Conservation (phyloP, 371 early-diverging fungal genomes). For the Actinomortierella wolfii region DNA sequence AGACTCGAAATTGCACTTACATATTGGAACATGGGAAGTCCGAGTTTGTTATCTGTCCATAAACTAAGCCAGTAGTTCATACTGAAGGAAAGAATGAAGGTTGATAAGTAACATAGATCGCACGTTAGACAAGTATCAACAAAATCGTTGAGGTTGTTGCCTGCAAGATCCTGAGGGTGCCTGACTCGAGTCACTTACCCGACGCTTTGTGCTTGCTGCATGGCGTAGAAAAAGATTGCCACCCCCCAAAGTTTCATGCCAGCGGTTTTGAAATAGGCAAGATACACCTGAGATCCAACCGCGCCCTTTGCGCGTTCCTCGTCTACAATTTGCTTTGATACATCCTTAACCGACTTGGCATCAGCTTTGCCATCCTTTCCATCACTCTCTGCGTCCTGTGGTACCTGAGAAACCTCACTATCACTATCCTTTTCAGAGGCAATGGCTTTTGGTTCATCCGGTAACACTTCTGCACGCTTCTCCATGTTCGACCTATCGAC, state of each 20-base stretch:
- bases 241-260: slow-evolving; percentile 11
- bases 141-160: too few relatives aligned
- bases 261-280: slow-evolving; percentile 21
- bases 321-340: slow-evolving; percentile 15
- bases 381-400: too few relatives aligned
- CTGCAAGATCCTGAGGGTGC: too few relatives aligned
- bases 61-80: slow-evolving; percentile 46
- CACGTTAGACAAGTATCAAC: too few relatives aligned
- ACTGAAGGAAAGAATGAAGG: slow-evolving; percentile 6
- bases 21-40: slow-evolving; percentile 5
- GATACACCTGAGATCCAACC: slow-evolving; percentile 22
- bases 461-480: slow-evolving; percentile 1
- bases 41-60: slow-evolving; percentile 32
- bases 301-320: slow-evolving; percentile 43
- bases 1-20: neutral
- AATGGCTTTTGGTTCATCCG: neutral
- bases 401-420: too few relatives aligned
- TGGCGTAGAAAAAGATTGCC: slow-evolving; percentile 2
- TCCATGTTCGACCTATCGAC: slow-evolving; percentile 22
- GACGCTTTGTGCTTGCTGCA: slow-evolving; percentile 24
- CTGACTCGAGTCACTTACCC: slow-evolving; percentile 9
- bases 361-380: too few relatives aligned
- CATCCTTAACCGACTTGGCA: too few relatives aligned
- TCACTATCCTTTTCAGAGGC: too few relatives aligned
- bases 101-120: too few relatives aligned